Conservation (phyloP, 306 rosid species). For the Rubus idaeus region DNA sequence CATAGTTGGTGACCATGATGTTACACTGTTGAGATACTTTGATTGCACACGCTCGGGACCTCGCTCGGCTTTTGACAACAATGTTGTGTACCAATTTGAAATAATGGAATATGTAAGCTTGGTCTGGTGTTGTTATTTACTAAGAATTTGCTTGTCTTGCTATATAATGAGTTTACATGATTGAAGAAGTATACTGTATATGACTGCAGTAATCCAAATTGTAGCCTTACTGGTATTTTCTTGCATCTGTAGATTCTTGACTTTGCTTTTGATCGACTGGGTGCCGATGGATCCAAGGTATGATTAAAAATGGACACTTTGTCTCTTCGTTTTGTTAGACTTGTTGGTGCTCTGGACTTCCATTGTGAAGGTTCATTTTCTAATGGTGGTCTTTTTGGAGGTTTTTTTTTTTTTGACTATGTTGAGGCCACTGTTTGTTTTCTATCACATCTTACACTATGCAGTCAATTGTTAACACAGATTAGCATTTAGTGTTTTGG, state of each 20-base stretch:
- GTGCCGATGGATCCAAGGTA: slow-evolving; percentile 86
- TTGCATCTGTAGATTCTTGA: slow-evolving; percentile 73
- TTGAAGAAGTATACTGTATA: not conserved
- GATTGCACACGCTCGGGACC: slow-evolving; percentile 78
- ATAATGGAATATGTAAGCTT: slow-evolving; percentile 94
- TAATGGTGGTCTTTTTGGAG: slow-evolving; percentile 1
- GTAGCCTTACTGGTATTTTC: slow-evolving; percentile 29
- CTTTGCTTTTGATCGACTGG: slow-evolving; percentile 90
- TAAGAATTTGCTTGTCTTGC: not conserved
- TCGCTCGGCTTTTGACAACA: slow-evolving; percentile 62
- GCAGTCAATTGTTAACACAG: not conserved
- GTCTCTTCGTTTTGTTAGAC: not conserved
- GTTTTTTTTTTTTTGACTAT: slow-evolving; percentile 9
- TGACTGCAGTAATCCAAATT: slow-evolving; percentile 6
- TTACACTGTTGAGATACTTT: slow-evolving; percentile 67
- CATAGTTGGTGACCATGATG: slow-evolving; percentile 88
- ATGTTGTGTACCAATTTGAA: slow-evolving; percentile 80
- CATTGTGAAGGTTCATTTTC: not conserved
- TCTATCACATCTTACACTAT: not conserved
- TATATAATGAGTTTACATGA: not conserved
- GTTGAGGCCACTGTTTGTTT: slow-evolving; percentile 11
- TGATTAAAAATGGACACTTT: slow-evolving; percentile 27
- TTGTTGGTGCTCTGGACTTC: slow-evolving; percentile 2
- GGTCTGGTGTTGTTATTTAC: slow-evolving; percentile 6
- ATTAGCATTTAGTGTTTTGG: slow-evolving; percentile 13